These are phyloP conservation scores for Ceratonia siliqua DNA, from an alignment of 306 rosid species.

Conservation along the genomic window DNA sequence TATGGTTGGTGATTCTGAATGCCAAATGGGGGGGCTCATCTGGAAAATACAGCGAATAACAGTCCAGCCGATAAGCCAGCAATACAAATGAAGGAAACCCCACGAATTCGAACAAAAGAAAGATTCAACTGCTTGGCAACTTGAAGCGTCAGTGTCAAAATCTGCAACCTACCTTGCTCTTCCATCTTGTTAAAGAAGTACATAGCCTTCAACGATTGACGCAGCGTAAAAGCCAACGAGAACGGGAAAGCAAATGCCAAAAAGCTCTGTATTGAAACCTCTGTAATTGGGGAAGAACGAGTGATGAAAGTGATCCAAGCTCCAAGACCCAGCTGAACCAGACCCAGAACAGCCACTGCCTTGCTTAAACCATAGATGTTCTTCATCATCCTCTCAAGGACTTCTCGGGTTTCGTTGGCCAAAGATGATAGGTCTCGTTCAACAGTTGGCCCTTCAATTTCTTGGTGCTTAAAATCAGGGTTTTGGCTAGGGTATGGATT, in stretches of 20 bases:
- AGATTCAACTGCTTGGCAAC: conserved; percentile 62
- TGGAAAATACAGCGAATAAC: conserved; percentile 43
- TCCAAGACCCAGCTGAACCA: conserved; percentile 68
- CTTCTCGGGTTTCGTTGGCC: conserved; percentile 68
- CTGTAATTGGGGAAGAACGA: conserved; percentile 38
- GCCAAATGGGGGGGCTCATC: conserved; percentile 26
- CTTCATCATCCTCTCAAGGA: conserved; percentile 59
- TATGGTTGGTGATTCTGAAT: background rate
- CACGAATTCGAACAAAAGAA: conserved; percentile 59
- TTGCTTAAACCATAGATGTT: conserved; percentile 60
- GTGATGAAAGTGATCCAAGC: conserved; percentile 68
- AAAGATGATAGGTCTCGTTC: conserved; percentile 69
- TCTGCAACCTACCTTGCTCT: conserved; percentile 68
- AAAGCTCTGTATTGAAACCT: conserved; percentile 65
- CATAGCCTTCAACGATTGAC: conserved; percentile 59
- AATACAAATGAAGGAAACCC: conserved; percentile 50
- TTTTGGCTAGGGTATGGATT: conserved; percentile 60
- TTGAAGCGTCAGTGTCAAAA: conserved; percentile 62
- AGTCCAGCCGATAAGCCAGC: conserved; percentile 55
- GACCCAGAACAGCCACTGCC: conserved; percentile 54
- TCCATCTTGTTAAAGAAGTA: conserved; percentile 68
- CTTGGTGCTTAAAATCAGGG: conserved; percentile 82
- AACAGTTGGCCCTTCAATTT: conserved; percentile 95
- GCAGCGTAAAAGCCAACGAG: conserved; percentile 66
- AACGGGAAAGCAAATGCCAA: conserved; percentile 78